These are phyloP conservation scores for Fallopia convolvulus DNA, from an alignment of 148 eudicot genomes.

Conservation along the genomic window DNA sequence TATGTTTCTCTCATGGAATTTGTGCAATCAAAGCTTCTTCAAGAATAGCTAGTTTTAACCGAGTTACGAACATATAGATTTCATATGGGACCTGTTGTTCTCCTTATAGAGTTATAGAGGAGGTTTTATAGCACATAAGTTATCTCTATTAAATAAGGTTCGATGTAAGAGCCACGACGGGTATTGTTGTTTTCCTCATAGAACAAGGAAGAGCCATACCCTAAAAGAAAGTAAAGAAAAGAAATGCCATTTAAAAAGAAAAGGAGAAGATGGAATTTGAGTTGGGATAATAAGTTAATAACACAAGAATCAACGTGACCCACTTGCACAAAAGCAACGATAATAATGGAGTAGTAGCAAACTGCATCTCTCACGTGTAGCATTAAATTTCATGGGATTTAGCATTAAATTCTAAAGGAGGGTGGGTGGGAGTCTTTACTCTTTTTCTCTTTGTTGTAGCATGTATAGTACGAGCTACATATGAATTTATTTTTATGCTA, in stretches of 20 bases:
- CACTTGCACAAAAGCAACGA: neutral
- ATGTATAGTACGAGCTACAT: neutral
- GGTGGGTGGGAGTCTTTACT: neutral
- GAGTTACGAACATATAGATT: neutral
- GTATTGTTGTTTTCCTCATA: neutral
- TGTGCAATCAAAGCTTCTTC: neutral
- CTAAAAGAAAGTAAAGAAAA: neutral
- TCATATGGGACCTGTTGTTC: neutral
- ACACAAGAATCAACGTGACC: neutral
- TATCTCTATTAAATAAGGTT: neutral
- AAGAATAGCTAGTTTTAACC: neutral
- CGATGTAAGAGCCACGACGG: neutral
- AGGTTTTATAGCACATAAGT: neutral
- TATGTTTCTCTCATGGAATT: too few species aligned
- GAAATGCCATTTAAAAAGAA: neutral
- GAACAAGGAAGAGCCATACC: neutral
- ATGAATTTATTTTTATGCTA: too few species aligned
- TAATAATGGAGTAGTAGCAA: neutral
- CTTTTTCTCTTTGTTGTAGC: neutral
- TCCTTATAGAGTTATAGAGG: neutral
- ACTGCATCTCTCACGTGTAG: constrained; percentile 12
- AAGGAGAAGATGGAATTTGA: neutral
- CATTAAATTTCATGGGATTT: constrained; percentile 5
- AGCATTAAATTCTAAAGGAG: neutral
- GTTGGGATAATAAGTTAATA: neutral